These are phyloP conservation scores for Fusarium caatingaense DNA, from an alignment of 2,329 filamentous ascomycete genomes.

Conservation along the genomic window DNA sequence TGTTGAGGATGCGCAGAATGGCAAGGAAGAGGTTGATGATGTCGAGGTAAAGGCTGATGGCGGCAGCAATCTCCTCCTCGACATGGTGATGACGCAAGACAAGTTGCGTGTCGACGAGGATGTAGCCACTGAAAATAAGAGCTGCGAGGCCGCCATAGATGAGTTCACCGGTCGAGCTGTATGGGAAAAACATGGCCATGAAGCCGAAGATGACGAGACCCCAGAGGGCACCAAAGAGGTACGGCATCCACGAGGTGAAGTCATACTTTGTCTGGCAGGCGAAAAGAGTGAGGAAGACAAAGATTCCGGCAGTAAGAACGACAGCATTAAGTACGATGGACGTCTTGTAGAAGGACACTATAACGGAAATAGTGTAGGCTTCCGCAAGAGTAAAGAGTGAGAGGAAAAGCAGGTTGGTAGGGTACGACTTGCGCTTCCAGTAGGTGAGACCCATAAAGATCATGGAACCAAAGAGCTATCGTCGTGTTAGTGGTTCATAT, in stretches of 20 bases:
- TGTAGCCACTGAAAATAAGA: constrained; percentile 92
- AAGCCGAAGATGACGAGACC: constrained; percentile 91
- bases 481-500: constrained; percentile 32
- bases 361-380: constrained; percentile 91
- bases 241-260: constrained; percentile 97
- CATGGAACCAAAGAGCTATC: constrained; percentile 79
- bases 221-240: constrained; percentile 92
- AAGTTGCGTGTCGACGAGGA: constrained; percentile 95
- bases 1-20: constrained; percentile 96
- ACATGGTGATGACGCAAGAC: constrained; percentile 96
- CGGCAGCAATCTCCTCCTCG: constrained; percentile 96
- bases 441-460: constrained; percentile 88
- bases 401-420: constrained; percentile 93
- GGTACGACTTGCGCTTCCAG: constrained; percentile 97
- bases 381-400: constrained; percentile 89
- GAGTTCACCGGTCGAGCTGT: constrained; percentile 83
- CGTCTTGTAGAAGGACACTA: constrained; percentile 89
- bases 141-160: constrained; percentile 85
- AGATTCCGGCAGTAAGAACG: constrained; percentile 85
- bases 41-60: constrained; percentile 94
- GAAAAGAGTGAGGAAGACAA: constrained; percentile 83
- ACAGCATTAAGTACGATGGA: constrained; percentile 90
- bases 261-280: constrained; percentile 98
- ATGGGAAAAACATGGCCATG: constrained; percentile 89
- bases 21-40: constrained; percentile 97